Evolutionary conservation across 1,284 basidiomycete genomes (phyloP).

Genomic region (Mycena sp.): DNA sequence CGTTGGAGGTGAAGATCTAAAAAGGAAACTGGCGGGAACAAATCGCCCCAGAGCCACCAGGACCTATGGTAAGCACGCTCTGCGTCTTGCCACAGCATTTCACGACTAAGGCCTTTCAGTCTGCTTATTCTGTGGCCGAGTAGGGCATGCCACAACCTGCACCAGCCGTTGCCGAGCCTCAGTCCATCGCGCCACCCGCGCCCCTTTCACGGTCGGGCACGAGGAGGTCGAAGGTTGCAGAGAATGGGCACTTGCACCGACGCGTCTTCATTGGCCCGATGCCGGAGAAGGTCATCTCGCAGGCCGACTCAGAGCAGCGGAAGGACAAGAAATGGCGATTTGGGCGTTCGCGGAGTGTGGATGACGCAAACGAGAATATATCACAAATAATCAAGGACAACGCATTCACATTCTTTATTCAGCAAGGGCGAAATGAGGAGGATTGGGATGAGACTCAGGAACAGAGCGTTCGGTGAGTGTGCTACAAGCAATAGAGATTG

Average conservation of each 20-base stretch:
- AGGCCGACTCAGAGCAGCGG: background rate
- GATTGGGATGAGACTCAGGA: slow-evolving; percentile 72
- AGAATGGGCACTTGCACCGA: slow-evolving; percentile 6
- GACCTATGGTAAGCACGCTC: no score
- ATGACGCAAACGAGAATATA: slow-evolving; percentile 51
- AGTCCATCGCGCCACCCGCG: background rate
- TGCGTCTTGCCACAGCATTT: no score
- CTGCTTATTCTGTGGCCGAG: no score
- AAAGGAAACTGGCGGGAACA: no score
- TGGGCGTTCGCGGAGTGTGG: slow-evolving; percentile 14
- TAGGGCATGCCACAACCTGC: no score
- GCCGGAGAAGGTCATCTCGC: slow-evolving; percentile 58
- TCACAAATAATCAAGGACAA: slow-evolving; percentile 61
- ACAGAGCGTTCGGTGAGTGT: slow-evolving; percentile 44
- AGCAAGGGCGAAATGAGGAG: slow-evolving; percentile 66
- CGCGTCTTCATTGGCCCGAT: slow-evolving; percentile 69
- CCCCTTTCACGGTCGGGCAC: slow-evolving; percentile 1
- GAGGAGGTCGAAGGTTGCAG: background rate
- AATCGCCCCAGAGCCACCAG: no score
- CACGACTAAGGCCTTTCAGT: no score
- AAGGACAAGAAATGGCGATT: slow-evolving; percentile 26
- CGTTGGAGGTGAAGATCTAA: no score
- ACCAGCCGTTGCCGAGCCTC: slow-evolving; percentile 9
- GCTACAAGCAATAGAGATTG: background rate
- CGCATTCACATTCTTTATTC: slow-evolving; percentile 70